A percentile compares a stretch with the other conserved stretches of the same genome.
These are phyloP conservation scores for Waltergamsia citrina DNA, from an alignment of 2,329 filamentous ascomycete genomes.

Conservation along the genomic window DNA sequence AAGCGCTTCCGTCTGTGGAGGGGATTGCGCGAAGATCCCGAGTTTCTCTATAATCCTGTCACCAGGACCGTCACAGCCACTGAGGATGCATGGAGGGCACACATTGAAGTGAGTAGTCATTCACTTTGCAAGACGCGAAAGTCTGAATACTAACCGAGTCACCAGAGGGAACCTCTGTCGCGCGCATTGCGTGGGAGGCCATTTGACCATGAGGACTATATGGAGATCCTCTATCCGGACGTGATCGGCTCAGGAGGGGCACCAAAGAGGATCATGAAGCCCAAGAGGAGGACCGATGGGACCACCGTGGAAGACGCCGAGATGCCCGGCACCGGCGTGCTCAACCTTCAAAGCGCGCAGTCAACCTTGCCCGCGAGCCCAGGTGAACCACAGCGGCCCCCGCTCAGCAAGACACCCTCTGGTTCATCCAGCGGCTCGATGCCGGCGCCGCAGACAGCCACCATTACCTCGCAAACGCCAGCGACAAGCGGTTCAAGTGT, in stretches of 20 bases:
- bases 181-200: slow-evolving; percentile 45
- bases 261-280: slow-evolving; percentile 49
- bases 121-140: background rate
- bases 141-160: background rate
- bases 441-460: slow-evolving; percentile 5
- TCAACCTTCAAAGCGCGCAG: slow-evolving; percentile 31
- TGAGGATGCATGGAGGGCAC: slow-evolving; percentile 47
- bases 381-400: slow-evolving; percentile 12
- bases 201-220: slow-evolving; percentile 51
- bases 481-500: slow-evolving; percentile 26
- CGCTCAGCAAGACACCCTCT: slow-evolving; percentile 17
- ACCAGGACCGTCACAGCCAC: slow-evolving; percentile 42
- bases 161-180: slow-evolving; percentile 47
- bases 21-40: slow-evolving; percentile 45
- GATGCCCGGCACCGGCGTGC: slow-evolving; percentile 35
- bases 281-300: slow-evolving; percentile 37
- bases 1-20: slow-evolving; percentile 55
- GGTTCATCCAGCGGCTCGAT: slow-evolving; percentile 12
- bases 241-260: slow-evolving; percentile 50
- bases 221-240: slow-evolving; percentile 51
- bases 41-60: slow-evolving; percentile 43
- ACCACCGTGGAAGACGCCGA: slow-evolving; percentile 33
- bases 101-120: slow-evolving; percentile 40
- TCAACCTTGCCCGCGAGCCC: slow-evolving; percentile 14
- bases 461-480: slow-evolving; percentile 18